Percentiles rank a stretch among this genome's conserved stretches.
phyloP scores from a whole-genome alignment of 2,329 filamentous ascomycete genomes.

The Chaetomiaceae sp. region DNA sequence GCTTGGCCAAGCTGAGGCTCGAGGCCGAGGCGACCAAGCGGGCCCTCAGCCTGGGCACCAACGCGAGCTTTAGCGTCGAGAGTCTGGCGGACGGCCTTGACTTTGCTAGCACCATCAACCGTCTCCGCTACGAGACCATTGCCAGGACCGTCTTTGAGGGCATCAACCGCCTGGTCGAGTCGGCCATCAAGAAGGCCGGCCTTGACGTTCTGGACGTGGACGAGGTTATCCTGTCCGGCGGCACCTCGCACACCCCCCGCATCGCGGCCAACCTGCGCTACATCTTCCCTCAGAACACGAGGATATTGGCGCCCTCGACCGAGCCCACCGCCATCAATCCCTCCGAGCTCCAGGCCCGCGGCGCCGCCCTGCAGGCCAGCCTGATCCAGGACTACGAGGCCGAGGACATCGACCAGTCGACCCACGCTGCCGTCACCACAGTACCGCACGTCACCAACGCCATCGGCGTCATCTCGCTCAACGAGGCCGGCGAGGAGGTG shows the following conservation, averaged over 20 bases:
- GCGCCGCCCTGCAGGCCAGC: slow-evolving; percentile 91
- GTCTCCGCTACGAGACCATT: slow-evolving; percentile 86
- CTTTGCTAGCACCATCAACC: slow-evolving; percentile 88
- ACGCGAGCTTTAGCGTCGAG: slow-evolving; percentile 90
- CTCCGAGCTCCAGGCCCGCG: slow-evolving; percentile 80
- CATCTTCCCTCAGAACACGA: slow-evolving; percentile 77
- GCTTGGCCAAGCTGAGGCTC: slow-evolving; percentile 85
- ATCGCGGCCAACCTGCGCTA: slow-evolving; percentile 74
- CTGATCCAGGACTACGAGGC: slow-evolving; percentile 92
- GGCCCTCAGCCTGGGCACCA: slow-evolving; percentile 79
- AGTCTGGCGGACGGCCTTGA: slow-evolving; percentile 84
- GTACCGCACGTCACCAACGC: slow-evolving; percentile 86
- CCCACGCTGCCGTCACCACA: slow-evolving; percentile 89
- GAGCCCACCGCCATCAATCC: slow-evolving; percentile 79
- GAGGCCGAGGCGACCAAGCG: slow-evolving; percentile 92
- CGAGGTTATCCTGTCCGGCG: slow-evolving; percentile 89
- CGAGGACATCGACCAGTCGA: slow-evolving; percentile 92
- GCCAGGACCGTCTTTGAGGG: slow-evolving; percentile 81
- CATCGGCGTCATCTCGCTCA: slow-evolving; percentile 74
- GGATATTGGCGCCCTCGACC: slow-evolving; percentile 79
- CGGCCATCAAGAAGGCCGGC: slow-evolving; percentile 84
- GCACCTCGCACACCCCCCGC: slow-evolving; percentile 88
- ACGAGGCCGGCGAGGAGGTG: slow-evolving; percentile 52
- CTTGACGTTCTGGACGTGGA: slow-evolving; percentile 90
- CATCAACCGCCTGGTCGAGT: slow-evolving; percentile 79